Evolutionary conservation across 192 early-diverging fungal species (phyloP).

Genomic region (Funneliformis geosporum): DNA sequence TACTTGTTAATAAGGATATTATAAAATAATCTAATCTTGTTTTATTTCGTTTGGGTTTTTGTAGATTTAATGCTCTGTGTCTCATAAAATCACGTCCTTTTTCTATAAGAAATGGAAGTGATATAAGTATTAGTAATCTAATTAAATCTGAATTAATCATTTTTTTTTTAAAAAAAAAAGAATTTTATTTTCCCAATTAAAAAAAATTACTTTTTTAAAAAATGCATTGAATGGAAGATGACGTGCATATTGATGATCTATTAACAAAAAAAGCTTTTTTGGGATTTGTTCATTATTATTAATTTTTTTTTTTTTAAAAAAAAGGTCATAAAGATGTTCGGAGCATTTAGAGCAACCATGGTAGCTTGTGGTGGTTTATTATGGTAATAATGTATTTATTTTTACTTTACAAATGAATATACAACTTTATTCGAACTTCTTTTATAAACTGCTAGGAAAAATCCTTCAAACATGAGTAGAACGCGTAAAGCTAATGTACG

Average conservation of each 20-base stretch:
- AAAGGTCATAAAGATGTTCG: conserved; percentile 8
- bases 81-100: conserved; percentile 11
- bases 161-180: too few species aligned
- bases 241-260: too few species aligned
- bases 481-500: conserved; percentile 86
- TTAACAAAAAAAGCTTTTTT: too few species aligned
- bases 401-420: neutral
- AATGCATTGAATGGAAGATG: too few species aligned
- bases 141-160: conserved; percentile 7
- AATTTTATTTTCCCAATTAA: too few species aligned
- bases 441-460: conserved; percentile 8
- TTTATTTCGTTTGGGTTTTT: conserved; percentile 5
- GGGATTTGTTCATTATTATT: neutral
- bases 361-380: conserved; percentile 28
- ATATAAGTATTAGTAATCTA: neutral
- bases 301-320: neutral
- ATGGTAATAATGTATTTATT: neutral
- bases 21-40: conserved; percentile 16
- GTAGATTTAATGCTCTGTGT: neutral
- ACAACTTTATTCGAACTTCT: neutral
- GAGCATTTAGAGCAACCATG: conserved; percentile 13
- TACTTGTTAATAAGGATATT: neutral
- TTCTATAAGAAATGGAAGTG: neutral
- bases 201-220: too few species aligned
- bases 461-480: conserved; percentile 50